Conservation (phyloP, 2,329 filamentous ascomycete species). For the Ambrosiella cleistominuta region DNA sequence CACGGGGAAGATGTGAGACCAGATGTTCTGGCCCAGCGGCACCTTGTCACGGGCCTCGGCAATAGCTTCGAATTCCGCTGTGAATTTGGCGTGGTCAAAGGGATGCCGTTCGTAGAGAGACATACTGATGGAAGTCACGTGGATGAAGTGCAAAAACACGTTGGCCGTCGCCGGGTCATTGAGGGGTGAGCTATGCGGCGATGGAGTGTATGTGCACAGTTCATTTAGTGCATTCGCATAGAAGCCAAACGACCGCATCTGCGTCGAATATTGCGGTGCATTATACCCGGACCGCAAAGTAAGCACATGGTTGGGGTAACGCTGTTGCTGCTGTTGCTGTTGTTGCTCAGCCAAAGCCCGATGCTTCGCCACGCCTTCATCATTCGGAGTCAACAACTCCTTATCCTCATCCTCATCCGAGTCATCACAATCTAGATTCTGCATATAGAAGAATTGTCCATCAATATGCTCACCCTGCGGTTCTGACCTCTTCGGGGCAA, state of each 20-base stretch:
- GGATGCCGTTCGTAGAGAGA: conserved; percentile 77
- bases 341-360: background rate
- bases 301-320: conserved; percentile 1
- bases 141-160: conserved; percentile 83
- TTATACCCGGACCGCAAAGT: conserved; percentile 20
- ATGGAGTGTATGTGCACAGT: conserved; percentile 49
- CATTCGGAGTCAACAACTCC: conserved; percentile 27
- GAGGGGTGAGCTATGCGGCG: conserved; percentile 50
- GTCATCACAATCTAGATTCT: conserved; percentile 33
- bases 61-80: conserved; percentile 37
- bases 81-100: conserved; percentile 44
- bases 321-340: background rate
- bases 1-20: conserved; percentile 63
- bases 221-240: conserved; percentile 28
- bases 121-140: conserved; percentile 69
- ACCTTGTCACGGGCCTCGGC: conserved; percentile 20
- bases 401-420: conserved; percentile 43
- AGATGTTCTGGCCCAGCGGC: conserved; percentile 45
- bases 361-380: conserved; percentile 11
- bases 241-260: conserved; percentile 31
- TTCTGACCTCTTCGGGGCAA: background rate
- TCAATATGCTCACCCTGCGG: background rate
- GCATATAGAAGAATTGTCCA: conserved; percentile 27
- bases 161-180: conserved; percentile 63
- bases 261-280: conserved; percentile 22